Percentiles rank a stretch among this genome's conserved stretches.
Conservation (phyloP, 345 rosid genomes). For the Murraya koenigii region DNA sequence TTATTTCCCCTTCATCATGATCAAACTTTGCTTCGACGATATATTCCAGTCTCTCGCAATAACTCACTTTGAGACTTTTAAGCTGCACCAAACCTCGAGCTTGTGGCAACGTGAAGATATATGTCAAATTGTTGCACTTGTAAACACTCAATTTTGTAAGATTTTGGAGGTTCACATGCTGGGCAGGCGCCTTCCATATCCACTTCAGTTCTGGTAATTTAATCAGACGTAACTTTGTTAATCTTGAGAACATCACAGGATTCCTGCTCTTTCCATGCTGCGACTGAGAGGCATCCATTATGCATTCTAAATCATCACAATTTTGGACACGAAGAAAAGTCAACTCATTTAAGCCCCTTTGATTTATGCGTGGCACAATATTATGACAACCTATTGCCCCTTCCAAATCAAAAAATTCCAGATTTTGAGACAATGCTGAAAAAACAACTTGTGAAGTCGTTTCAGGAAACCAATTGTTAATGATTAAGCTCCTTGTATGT, state of each 20-base stretch:
- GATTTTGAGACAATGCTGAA: neutral
- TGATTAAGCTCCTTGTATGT: no score
- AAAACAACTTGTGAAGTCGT: neutral
- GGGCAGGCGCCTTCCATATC: neutral
- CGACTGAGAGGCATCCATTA: neutral
- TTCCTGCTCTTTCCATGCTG: neutral
- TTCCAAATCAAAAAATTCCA: fast-evolving
- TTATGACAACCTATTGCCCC: neutral
- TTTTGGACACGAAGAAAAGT: neutral
- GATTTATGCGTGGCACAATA: neutral
- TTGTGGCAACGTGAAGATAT: no score
- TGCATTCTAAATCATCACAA: neutral
- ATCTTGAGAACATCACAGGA: neutral
- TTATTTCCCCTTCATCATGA: no score
- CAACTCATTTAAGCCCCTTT: neutral
- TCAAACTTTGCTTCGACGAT: no score
- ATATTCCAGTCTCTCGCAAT: no score
- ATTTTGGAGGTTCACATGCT: neutral
- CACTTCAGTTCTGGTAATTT: neutral
- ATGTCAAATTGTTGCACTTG: no score
- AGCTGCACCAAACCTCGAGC: no score
- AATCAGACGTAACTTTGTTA: fast-evolving
- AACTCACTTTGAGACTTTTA: fast-evolving
- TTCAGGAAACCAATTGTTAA: fast-evolving
- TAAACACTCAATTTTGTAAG: no score